Evolutionary conservation across 495 filamentous ascomycete species (phyloP), one percentile per base, ranked within the genome.

Genomic region (Aspergillus panamensis): DNA sequence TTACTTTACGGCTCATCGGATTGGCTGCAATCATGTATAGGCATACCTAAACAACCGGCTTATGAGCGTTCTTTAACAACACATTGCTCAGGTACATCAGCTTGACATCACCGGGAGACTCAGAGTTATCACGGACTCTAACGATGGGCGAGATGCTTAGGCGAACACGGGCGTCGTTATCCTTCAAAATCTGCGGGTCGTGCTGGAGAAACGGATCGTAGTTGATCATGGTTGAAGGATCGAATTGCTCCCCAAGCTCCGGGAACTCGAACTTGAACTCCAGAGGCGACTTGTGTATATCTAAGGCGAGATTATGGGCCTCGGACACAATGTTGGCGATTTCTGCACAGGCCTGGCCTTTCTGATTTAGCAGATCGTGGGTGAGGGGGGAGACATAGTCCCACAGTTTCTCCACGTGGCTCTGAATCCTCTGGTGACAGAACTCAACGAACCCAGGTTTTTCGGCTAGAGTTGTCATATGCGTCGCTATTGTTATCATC

Each of bases 201-300:
- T 43, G 54, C 17, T 33, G 21, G 13, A 66, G 49, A 25, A 52
- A 60, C 1, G 52, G 51, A 21, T 71, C 70, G 12, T 61, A 42
- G 19, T 57, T 69, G 29, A 65, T 19, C 72, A 73, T 74, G 1
- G 53, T 62, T 0, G 32, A 30, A 0, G 68, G 67, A 35, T 73
- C 65, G 57, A 68, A 74, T 2, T 35, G 51, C 6, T 67, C 62
- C 10, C 61, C 58, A 14, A 57, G 21, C 3, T 58, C 62, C 0
- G 70, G 67, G 45, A 69, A 74, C 3, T 69, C 62, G 6, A 66
- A 55, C 1, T 42, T 54, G 45, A 65, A 68, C 20, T 61, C 62
- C 9, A 64, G 58, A 0, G 69, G 59, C 3, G 55, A 35, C 2
- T 52, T 59, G 35, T 63, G 58, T 57, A 75, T 67, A 2, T 62